phyloP scores from a whole-genome alignment of 495 filamentous ascomycete genomes.

The Neurospora hispaniola region DNA sequence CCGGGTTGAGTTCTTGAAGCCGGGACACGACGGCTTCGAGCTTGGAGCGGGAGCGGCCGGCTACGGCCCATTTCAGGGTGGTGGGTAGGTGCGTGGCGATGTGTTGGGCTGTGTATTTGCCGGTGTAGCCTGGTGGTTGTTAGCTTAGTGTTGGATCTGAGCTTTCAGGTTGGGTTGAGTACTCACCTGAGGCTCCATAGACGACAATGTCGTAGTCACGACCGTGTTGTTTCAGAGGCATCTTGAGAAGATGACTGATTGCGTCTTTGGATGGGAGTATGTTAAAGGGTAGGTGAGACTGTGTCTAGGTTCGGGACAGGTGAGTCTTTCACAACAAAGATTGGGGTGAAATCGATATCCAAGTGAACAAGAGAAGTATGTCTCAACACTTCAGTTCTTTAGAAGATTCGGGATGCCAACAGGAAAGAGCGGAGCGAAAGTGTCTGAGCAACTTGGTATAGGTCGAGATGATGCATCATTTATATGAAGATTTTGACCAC shows the following conservation, averaged over 20 bases:
- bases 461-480: background rate
- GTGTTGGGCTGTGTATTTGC: constrained; percentile 64
- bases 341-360: background rate
- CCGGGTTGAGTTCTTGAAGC: constrained; percentile 53
- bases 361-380: background rate
- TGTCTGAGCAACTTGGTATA: background rate
- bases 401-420: background rate
- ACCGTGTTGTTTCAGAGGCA: constrained; percentile 34
- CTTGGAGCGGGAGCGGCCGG: constrained; percentile 68
- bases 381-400: background rate
- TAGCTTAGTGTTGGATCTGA: background rate
- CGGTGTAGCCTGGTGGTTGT: constrained; percentile 62
- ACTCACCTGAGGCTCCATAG: constrained; percentile 54
- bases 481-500: background rate
- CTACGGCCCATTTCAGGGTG: constrained; percentile 79
- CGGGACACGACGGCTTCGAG: constrained; percentile 56
- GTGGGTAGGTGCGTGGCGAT: constrained; percentile 66
- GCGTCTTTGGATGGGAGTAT: background rate
- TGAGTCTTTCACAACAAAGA: background rate
- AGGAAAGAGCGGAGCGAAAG: background rate
- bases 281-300: background rate
- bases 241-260: constrained; percentile 5
- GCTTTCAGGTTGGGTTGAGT: constrained; percentile 59
- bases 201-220: constrained; percentile 76
- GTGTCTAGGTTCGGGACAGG: background rate